Percentiles rank a stretch among this genome's conserved stretches.
phyloP scores from a whole-genome alignment of 495 filamentous ascomycete genomes.

The Corynascus novoguineensis region DNA sequence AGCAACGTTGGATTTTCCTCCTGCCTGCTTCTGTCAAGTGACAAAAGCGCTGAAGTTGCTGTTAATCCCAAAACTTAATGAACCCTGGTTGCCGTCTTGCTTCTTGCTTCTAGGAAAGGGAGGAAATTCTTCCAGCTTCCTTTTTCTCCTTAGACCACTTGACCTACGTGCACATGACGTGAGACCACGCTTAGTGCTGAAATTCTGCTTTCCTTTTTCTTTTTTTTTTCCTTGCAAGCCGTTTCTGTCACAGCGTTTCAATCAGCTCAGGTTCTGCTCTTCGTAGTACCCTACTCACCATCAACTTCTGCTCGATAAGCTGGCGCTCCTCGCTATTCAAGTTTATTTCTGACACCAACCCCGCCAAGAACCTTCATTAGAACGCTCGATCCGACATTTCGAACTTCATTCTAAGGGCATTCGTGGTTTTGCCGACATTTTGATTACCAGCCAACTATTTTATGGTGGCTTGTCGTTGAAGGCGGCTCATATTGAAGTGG shows the following conservation, averaged over 20 bases:
- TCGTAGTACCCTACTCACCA: constrained; percentile 3
- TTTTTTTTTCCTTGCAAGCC: constrained; percentile 11
- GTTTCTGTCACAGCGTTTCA: neutral
- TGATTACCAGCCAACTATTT: constrained; percentile 26
- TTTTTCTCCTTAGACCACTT: constrained; percentile 20
- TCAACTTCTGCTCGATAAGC: constrained; percentile 17
- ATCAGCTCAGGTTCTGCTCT: constrained; percentile 2
- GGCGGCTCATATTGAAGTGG: constrained; percentile 25
- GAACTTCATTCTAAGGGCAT: constrained; percentile 8
- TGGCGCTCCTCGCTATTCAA: neutral
- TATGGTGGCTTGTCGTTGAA: constrained; percentile 25
- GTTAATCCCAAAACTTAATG: constrained; percentile 22
- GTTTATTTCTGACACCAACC: constrained; percentile 6
- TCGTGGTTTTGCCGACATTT: constrained; percentile 16
- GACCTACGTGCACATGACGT: constrained; percentile 27
- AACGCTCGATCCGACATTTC: constrained; percentile 1
- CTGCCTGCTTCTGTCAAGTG: constrained; percentile 30
- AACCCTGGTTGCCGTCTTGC: constrained; percentile 11
- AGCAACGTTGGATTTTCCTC: constrained; percentile 22
- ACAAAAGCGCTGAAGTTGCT: constrained; percentile 25
- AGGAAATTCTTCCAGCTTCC: constrained; percentile 27
- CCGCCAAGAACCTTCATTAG: neutral
- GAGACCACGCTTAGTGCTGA: constrained; percentile 20
- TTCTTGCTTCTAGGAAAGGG: too few relatives aligned
- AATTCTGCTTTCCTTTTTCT: constrained; percentile 16